phyloP scores from a whole-genome alignment of 106 monocot species.

The Phalaenopsis aphrodite region DNA sequence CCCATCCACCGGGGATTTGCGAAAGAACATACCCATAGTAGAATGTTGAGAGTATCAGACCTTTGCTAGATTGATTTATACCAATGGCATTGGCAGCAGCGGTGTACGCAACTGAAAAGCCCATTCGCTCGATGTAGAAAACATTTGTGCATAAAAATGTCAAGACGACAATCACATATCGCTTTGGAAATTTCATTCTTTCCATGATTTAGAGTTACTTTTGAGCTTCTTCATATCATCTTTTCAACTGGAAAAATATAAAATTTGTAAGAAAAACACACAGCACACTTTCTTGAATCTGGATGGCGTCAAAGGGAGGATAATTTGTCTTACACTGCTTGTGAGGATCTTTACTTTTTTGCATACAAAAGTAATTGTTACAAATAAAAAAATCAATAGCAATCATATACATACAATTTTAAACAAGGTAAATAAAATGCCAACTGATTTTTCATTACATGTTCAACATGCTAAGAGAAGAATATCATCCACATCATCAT shows the following conservation, averaged over 20 bases:
- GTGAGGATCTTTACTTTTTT: too few species aligned
- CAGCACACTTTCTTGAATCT: not conserved
- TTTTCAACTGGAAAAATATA: not conserved
- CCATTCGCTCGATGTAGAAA: slow-evolving; percentile 72
- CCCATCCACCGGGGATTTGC: slow-evolving; percentile 91
- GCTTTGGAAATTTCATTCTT: slow-evolving; percentile 39
- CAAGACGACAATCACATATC: slow-evolving; percentile 49
- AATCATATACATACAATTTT: too few species aligned
- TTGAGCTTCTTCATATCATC: not conserved
- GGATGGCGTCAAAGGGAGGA: not conserved
- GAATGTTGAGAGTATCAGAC: slow-evolving; percentile 77
- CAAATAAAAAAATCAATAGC: too few species aligned
- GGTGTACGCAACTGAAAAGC: slow-evolving; percentile 91
- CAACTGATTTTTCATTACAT: too few species aligned
- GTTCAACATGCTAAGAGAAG: too few species aligned
- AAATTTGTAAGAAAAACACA: not conserved
- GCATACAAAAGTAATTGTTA: too few species aligned
- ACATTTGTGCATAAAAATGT: slow-evolving; percentile 74
- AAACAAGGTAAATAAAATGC: too few species aligned
- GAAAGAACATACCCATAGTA: slow-evolving; percentile 89
- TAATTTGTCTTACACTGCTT: not conserved
- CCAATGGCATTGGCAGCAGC: slow-evolving; percentile 62
- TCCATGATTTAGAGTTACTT: not conserved
- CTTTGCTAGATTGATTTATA: slow-evolving; percentile 77
- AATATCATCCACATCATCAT: too few species aligned